phyloP scores from a whole-genome alignment of 1,284 basidiomycete genomes.

The Mycena sp. region DNA sequence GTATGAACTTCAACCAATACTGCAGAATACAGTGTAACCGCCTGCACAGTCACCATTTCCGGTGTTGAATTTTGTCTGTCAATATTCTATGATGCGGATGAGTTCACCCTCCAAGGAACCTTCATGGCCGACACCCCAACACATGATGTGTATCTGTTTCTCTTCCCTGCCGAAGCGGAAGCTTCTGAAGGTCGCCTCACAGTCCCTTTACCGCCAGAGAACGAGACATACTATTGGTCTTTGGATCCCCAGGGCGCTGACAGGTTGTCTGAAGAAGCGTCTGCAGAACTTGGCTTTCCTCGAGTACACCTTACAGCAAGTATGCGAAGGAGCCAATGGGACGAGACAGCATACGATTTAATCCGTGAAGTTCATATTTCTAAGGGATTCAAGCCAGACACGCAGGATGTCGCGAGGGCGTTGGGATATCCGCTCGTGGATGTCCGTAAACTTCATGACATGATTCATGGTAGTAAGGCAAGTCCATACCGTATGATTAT shows the following conservation, averaged over 20 bases:
- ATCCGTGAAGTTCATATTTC: background rate
- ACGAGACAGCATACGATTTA: background rate
- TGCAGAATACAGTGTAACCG: too few species aligned
- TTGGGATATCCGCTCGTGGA: background rate
- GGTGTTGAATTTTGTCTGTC: background rate
- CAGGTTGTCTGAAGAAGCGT: background rate
- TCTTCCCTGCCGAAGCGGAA: background rate
- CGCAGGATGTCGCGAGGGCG: background rate
- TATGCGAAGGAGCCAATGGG: background rate
- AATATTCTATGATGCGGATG: background rate
- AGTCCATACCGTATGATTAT: too few species aligned
- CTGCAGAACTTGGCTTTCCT: background rate
- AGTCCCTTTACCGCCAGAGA: background rate
- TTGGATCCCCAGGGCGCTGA: background rate
- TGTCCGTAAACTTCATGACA: too few species aligned
- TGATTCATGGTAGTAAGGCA: too few species aligned
- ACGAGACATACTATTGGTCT: background rate
- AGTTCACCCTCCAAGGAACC: background rate
- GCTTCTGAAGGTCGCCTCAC: background rate
- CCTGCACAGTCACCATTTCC: too few species aligned
- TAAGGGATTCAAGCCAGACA: background rate
- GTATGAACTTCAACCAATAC: too few species aligned
- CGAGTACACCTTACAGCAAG: background rate
- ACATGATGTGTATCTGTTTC: background rate
- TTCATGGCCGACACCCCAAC: background rate